Base-by-base conservation (phyloP, 148 eudicot species). In the Agrostemma githago region DNA sequence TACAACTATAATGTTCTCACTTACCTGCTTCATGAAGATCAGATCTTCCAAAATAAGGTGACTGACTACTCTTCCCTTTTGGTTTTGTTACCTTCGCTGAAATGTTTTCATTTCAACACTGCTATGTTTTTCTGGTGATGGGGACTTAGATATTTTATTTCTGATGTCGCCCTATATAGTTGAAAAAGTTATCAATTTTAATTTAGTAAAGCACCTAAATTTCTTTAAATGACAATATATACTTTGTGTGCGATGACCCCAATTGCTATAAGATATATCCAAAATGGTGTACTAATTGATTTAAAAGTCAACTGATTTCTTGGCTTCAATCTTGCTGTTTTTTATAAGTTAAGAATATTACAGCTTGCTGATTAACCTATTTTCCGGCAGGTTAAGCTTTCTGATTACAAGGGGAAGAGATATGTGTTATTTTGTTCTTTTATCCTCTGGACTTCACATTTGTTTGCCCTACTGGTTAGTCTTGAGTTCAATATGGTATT, bases 381-480 rank as follows among this genome's bases (percentile, higher is more conserved):
- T 66, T 72, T 77, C 43, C 41, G 80, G 85, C 96, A 94, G 97
- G 97, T 94, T 71, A 94, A 91, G 78, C 96, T 94, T 62, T 92
- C 98, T 57, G 90, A 95, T 61, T 95, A 92, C 79, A 87, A 81
- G 62, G 96, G 96, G 70, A 95, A 88, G 96, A 95, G 92, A 80
- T 92, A 95, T 76, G 98, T 26, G 34, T 95, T 44, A 92, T 95
- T 62, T 88, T 95, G 84, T 92, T 95, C 79, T 95, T 95, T 90
- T 95, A 95, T 77, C 98, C 97, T 17, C 65, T 92, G 82, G 98
- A 95, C 82, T 95, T 95, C 88, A 92, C 97, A 8, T 95, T 92
- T 88, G 98, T 95, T 78, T 95, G 97, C 64, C 97, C 98, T 7
- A 95, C 98, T 39, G 98, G 98, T 95, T 70, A 86, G 93, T 83